Evolutionary conservation across 2,329 filamentous ascomycete species (phyloP), one percentile per base, ranked within the genome.

Genomic region (Sclerotinia borealis): DNA sequence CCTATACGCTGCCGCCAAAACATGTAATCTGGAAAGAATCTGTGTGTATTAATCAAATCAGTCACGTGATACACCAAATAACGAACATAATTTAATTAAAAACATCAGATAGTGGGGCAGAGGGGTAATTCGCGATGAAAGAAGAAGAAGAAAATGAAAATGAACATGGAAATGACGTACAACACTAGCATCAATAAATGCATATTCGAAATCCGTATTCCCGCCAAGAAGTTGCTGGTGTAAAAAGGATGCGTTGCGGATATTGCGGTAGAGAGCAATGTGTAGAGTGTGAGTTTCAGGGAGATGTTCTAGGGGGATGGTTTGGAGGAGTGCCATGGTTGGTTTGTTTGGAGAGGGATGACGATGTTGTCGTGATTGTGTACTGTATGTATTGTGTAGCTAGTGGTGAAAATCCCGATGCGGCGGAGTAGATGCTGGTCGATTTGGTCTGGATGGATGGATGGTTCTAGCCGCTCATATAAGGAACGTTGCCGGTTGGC

Each of bases 191-290:
- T 99, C 93, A 52, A 99, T 84, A 69, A 99, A 90, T 39, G 93
- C 92, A 80, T 98, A 98, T 76, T 98, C 92, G 71, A 93, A 98
- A 10, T 88, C 87, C 13, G 85, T 73, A 73, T 98, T 96, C 59
- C 91, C 90, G 7, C 85, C 83, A n/a, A 98, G 81, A 6, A 99
- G 85, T 77, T 97, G 93, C 69, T 88, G 81, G 59, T 92, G 88
- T 49, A 99, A 80, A 72, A 89, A 92, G 0, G 83, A 77, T 13
- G 92, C 84, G 75, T 99, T 99, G 66, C 83, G 75, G 63, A 98
- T 85, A 74, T 91, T 79, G 27, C 80, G 83, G 79, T 95, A 97
- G 37, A 96, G 79, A 49, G 85, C 87, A 56, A 91, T 78, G 75
- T 95, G 87, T 36, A 96, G 79, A 8, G 84, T 81, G 74, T 92